Conservation (phyloP, 257 asterid genomes). For the Forsythia viridissima region DNA sequence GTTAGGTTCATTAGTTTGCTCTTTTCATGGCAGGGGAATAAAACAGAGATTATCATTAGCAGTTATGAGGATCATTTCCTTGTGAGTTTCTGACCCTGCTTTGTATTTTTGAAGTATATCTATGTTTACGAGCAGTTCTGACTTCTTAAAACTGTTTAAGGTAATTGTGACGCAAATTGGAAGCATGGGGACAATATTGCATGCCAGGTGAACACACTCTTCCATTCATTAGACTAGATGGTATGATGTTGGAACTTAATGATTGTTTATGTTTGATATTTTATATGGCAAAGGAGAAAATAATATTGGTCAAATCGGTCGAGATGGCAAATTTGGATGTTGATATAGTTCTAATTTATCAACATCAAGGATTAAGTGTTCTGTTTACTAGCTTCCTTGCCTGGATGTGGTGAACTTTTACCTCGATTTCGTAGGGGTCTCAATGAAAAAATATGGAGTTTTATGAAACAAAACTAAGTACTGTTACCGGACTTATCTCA, state of each 20-base stretch:
- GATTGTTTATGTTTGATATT: constrained; percentile 7
- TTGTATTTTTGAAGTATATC: neutral
- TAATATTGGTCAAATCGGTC: neutral
- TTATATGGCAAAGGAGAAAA: constrained; percentile 7
- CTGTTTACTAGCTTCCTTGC: neutral
- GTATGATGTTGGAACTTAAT: neutral
- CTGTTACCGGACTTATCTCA: neutral
- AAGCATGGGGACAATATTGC: constrained; percentile 91
- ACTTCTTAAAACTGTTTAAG: constrained; percentile 36
- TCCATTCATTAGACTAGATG: neutral
- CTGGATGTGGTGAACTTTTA: neutral
- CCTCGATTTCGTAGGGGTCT: neutral
- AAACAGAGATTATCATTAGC: constrained; percentile 74
- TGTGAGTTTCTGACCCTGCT: constrained; percentile 43
- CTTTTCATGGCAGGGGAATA: constrained; percentile 51
- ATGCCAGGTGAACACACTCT: constrained; percentile 58
- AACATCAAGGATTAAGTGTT: neutral
- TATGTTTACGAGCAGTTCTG: neutral
- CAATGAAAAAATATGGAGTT: neutral
- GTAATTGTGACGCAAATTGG: constrained; percentile 92
- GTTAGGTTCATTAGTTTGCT: neutral
- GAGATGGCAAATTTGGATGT: constrained; percentile 1
- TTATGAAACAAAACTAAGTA: neutral
- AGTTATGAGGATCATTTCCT: constrained; percentile 78
- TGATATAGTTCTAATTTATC: neutral